A percentile compares a stretch with the other conserved stretches of the same genome.
phyloP scores from a whole-genome alignment of 1,139 yeast genomes.

The Scheffersomyces titani region DNA sequence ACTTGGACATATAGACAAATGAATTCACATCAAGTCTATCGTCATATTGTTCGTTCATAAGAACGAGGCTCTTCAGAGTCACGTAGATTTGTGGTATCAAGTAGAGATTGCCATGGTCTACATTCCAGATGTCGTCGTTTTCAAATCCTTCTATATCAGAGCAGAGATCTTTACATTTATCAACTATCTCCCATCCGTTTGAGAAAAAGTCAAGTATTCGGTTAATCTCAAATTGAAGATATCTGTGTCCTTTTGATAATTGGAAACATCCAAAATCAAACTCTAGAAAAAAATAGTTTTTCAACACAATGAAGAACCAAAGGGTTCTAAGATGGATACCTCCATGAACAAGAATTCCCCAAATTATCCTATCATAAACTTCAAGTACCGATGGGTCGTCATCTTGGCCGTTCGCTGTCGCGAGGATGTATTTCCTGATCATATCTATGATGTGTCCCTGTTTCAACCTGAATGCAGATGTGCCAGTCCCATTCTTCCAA shows the following conservation, averaged over 20 bases:
- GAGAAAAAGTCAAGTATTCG: conserved; percentile 13
- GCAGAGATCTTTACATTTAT: conserved; percentile 13
- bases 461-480: conserved; percentile 11
- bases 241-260: conserved; percentile 12
- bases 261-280: conserved; percentile 26
- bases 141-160: conserved; percentile 9
- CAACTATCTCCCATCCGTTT: conserved; percentile 26
- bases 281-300: conserved; percentile 24
- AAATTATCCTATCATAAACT: conserved; percentile 36
- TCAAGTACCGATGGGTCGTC: conserved; percentile 38
- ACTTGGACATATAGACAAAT: conserved; percentile 15
- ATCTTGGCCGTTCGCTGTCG: conserved; percentile 21
- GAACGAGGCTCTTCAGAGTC: conserved; percentile 5
- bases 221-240: conserved; percentile 13
- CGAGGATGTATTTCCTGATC: conserved; percentile 33
- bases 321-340: conserved; percentile 42
- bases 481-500: conserved; percentile 5
- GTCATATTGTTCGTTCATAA: conserved; percentile 8
- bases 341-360: conserved; percentile 44
- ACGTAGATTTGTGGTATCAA: conserved; percentile 26
- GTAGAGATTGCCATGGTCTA: conserved; percentile 12
- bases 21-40: background rate
- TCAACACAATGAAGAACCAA: conserved; percentile 40
- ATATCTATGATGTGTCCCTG: conserved; percentile 22
- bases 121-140: conserved; percentile 19